A percentile compares a stretch with the other conserved stretches of the same genome.
phyloP scores from a whole-genome alignment of 768 basidiomycete genomes.

The Suillus variegatus region DNA sequence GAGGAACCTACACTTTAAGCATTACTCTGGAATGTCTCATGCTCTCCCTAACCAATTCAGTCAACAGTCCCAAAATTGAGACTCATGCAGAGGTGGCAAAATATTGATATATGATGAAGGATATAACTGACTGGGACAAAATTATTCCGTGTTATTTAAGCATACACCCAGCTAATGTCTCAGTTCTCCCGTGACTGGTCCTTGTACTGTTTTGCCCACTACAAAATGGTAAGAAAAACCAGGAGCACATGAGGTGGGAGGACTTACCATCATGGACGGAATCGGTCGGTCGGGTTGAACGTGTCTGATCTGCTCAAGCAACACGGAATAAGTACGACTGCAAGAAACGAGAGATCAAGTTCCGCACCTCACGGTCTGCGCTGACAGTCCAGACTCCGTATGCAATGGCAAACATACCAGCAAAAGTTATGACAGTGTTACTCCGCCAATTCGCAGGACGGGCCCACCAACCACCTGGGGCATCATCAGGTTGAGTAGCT shows the following conservation, averaged over 20 bases:
- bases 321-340: neutral
- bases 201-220: slow-evolving; percentile 57
- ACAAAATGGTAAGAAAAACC: slow-evolving; percentile 7
- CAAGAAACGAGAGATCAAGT: slow-evolving; percentile 10
- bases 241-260: neutral
- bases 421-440: slow-evolving; percentile 76
- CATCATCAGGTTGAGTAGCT: slow-evolving; percentile 9
- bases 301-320: slow-evolving; percentile 49
- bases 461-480: slow-evolving; percentile 92
- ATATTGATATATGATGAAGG: neutral
- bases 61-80: neutral
- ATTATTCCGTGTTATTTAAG: too few relatives aligned
- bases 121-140: neutral
- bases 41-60: neutral
- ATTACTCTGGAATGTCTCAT: neutral
- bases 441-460: slow-evolving; percentile 87
- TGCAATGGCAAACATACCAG: slow-evolving; percentile 66
- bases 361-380: slow-evolving; percentile 76
- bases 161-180: neutral
- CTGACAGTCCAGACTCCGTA: slow-evolving; percentile 73
- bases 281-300: slow-evolving; percentile 66
- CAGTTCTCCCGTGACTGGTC: slow-evolving; percentile 17
- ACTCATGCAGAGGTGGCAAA: neutral
- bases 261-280: slow-evolving; percentile 75
- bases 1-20: neutral